Percentiles rank a stretch among this genome's conserved stretches.
Evolutionary conservation across 2,329 filamentous ascomycete species (phyloP).

Genomic region (Aspergillus cejpii): DNA sequence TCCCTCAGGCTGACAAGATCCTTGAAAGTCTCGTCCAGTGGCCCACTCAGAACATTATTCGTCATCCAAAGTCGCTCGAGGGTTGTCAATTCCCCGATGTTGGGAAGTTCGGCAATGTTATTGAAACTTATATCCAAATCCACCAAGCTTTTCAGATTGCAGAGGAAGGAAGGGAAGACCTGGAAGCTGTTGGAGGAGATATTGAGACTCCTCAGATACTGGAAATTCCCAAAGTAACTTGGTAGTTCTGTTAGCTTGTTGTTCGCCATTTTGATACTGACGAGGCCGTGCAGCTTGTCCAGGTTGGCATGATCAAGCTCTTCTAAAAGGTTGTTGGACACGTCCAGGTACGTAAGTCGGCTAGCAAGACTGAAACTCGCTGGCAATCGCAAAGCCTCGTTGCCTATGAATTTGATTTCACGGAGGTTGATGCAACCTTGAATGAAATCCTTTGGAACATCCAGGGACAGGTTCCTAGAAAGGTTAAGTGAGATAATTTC

Average conservation of each 20-base stretch:
- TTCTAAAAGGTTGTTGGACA: conserved; percentile 89
- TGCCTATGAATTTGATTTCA: conserved; percentile 93
- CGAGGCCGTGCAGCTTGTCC: conserved; percentile 63
- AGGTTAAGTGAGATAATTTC: conserved; percentile 95
- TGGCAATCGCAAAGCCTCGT: conserved; percentile 81
- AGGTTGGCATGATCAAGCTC: conserved; percentile 80
- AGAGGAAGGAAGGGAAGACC: conserved; percentile 77
- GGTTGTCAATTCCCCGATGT: conserved; percentile 69
- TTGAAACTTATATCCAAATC: conserved; percentile 98
- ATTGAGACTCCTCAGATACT: conserved; percentile 72
- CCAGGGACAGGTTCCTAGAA: conserved; percentile 82
- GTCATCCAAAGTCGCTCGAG: conserved; percentile 90
- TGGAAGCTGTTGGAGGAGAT: conserved; percentile 89
- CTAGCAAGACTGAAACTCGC: conserved; percentile 74
- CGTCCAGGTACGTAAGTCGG: conserved; percentile 79
- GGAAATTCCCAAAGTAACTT: conserved; percentile 73
- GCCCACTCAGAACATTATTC: conserved; percentile 78
- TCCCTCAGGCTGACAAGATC: conserved; percentile 74
- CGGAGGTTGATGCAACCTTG: conserved; percentile 84
- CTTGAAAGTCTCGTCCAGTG: conserved; percentile 65
- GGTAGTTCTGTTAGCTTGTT: conserved; percentile 78
- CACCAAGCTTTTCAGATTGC: conserved; percentile 71
- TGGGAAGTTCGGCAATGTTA: conserved; percentile 69
- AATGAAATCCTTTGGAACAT: conserved; percentile 93
- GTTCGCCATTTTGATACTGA: conserved; percentile 89